Evolutionary conservation across 352 stramenopile genomes (phyloP).

Genomic region (Blastocystis sp.): DNA sequence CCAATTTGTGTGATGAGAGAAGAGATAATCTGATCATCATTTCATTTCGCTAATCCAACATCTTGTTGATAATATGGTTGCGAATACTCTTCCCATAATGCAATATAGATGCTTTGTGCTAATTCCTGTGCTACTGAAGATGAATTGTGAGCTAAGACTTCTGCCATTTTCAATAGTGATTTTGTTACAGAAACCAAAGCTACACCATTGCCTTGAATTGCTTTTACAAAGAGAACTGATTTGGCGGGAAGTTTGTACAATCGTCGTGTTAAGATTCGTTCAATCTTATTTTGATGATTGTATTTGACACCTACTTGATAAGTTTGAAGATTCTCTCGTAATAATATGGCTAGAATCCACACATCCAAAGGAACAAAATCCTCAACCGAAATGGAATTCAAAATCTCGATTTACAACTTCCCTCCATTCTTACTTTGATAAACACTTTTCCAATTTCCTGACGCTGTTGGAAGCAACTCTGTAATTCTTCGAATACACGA

Average conservation of each 20-base stretch:
- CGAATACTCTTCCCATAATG: not conserved
- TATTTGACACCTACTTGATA: not conserved
- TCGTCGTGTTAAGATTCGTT: conserved; percentile 1
- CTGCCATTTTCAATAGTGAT: not conserved
- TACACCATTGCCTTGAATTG: not conserved
- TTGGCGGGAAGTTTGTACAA: not conserved
- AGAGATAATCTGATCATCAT: conserved; percentile 5
- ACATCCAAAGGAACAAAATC: conserved; percentile 24
- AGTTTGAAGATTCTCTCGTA: not conserved
- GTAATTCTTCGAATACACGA: conserved; percentile 27
- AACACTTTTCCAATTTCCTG: not conserved
- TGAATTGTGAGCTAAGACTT: not conserved
- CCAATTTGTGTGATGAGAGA: conserved; percentile 39
- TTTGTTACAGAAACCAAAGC: not conserved
- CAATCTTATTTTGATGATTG: not conserved
- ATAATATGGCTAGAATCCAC: conserved; percentile 4
- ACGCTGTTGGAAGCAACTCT: conserved; percentile 24
- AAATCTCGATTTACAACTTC: not conserved
- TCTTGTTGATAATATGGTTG: conserved; percentile 36
- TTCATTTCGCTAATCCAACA: not conserved
- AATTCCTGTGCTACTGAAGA: not conserved
- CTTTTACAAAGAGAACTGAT: not conserved
- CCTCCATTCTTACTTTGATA: not conserved
- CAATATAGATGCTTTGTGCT: not conserved
- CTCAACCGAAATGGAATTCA: not conserved